phyloP scores from a whole-genome alignment of 805 yeast species.

The Spencermartinsiella europaea region DNA sequence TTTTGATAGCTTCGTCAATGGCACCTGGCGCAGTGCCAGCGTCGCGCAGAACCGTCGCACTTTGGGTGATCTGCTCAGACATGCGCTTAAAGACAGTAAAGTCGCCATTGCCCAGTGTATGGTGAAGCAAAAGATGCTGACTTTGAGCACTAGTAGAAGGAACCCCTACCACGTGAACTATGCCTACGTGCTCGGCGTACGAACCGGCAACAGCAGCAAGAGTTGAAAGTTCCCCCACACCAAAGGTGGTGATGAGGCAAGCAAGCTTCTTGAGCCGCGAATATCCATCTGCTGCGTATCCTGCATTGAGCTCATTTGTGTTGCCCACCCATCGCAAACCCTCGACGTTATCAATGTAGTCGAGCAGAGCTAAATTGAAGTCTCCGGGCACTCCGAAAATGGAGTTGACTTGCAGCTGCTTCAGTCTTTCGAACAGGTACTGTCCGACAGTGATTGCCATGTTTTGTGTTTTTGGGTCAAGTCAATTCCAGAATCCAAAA shows the following conservation, averaged over 20 bases:
- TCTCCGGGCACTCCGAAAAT: constrained; percentile 61
- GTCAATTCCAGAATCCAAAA: no score
- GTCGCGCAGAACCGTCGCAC: constrained; percentile 61
- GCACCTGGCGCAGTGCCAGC: constrained; percentile 60
- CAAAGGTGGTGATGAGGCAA: constrained; percentile 76
- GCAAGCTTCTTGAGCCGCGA: constrained; percentile 74
- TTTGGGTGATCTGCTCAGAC: constrained; percentile 67
- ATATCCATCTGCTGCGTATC: constrained; percentile 86
- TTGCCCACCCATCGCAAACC: constrained; percentile 84
- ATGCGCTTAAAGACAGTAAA: constrained; percentile 74
- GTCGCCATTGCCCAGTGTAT: constrained; percentile 80
- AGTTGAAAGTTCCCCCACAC: constrained; percentile 85
- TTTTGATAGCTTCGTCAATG: constrained; percentile 69
- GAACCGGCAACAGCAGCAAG: constrained; percentile 85
- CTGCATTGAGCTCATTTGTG: constrained; percentile 85
- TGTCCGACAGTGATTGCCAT: constrained; percentile 55
- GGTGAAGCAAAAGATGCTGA: constrained; percentile 69
- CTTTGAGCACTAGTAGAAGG: constrained; percentile 73
- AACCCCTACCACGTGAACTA: constrained; percentile 80
- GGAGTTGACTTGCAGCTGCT: constrained; percentile 58
- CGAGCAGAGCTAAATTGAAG: constrained; percentile 55
- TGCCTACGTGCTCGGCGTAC: constrained; percentile 84
- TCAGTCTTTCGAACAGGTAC: constrained; percentile 72
- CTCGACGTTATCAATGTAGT: constrained; percentile 53
- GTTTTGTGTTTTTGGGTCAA: constrained; percentile 1